Evolutionary conservation across 1,284 basidiomycete genomes (phyloP), one percentile per base, ranked within the genome.

Genomic region (Ustilago sp.): DNA sequence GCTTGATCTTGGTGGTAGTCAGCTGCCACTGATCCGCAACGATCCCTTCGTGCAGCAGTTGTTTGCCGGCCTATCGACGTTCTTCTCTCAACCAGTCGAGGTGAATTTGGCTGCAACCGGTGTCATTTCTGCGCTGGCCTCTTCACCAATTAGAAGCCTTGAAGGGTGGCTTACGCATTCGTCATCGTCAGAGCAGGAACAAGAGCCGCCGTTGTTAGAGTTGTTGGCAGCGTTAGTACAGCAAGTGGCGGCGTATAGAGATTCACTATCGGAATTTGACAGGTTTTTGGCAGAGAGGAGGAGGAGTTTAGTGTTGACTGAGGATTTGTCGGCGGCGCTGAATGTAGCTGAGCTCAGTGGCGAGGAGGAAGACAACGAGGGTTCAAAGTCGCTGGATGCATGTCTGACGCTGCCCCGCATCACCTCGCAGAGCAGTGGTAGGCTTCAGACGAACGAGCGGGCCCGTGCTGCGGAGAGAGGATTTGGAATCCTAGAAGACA

Each of bases 321-420:
- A 98, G 86, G 95, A 96, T 83, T 87, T 98, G 36, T 93, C 92
- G 19, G 96, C 98, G 81, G 95, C 95, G 2, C 88, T 98, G n/a
- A 74, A 77, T 7, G 51, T 80, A 13, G 62, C 39, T 32, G 70
- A 67, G 7, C n/a, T 54, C 3, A 35, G 36, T 17, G 47, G 28
- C 1, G 62, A 58, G 15, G 59, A 52, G 8, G 60, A 51, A 5
- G 53, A 43, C 3, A 54, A 54, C 13, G 59, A 45, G 38, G 53
- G 34, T 8, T 28, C 38, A 28, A 48, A 45, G 19, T 36, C 31
- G 23, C 3, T 69, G 8, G 12, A 39, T 4, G 58, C 67, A 5
- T 69, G 59, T 7, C 28, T 77, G 36, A 62, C 74, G 2, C 59
- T 77, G 4, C 74, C 74, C 1, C 59, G 60, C 11, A 15, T 68